A percentile compares a stretch with the other conserved stretches of the same genome.
Evolutionary conservation across 768 basidiomycete genomes (phyloP).

Genomic region (Mycena rosella): DNA sequence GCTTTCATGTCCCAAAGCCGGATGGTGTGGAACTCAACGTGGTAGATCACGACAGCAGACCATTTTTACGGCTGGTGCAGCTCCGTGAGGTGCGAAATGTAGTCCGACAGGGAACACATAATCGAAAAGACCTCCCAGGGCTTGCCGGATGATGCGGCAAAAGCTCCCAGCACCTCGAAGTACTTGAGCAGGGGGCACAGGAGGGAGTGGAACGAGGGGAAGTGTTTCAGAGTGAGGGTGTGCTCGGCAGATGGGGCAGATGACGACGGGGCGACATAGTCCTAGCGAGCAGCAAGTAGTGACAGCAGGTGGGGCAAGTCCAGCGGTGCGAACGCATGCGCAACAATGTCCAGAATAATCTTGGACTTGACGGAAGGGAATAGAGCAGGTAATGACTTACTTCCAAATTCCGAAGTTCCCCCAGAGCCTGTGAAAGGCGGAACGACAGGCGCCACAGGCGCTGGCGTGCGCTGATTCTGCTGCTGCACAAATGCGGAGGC

Average conservation of each 20-base stretch:
- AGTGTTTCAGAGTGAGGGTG: conserved; percentile 16
- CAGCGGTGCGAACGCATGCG: conserved; percentile 19
- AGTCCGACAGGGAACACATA: conserved; percentile 16
- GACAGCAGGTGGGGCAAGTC: conserved; percentile 23
- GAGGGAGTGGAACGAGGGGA: conserved; percentile 23
- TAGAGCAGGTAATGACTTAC: conserved; percentile 27
- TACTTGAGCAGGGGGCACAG: conserved; percentile 20
- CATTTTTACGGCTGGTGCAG: conserved; percentile 33
- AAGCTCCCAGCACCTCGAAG: conserved; percentile 19
- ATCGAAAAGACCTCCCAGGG: conserved; percentile 26
- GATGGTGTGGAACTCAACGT: conserved; percentile 29
- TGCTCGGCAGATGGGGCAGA: conserved; percentile 18
- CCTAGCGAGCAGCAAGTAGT: conserved; percentile 16
- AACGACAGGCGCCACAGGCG: conserved; percentile 20
- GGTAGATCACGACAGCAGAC: conserved; percentile 36
- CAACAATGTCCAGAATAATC: conserved; percentile 15
- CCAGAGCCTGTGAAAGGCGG: conserved; percentile 25
- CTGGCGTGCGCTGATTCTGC: not conserved
- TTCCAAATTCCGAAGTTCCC: conserved; percentile 20
- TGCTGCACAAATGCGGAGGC: not conserved
- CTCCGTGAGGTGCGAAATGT: conserved; percentile 31
- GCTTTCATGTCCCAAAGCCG: conserved; percentile 34
- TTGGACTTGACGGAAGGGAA: conserved; percentile 17
- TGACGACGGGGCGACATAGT: conserved; percentile 9
- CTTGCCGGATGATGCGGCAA: conserved; percentile 24